Evolutionary conservation across 2,329 filamentous ascomycete species (phyloP).

Genomic region (Aspergillus cejpii): DNA sequence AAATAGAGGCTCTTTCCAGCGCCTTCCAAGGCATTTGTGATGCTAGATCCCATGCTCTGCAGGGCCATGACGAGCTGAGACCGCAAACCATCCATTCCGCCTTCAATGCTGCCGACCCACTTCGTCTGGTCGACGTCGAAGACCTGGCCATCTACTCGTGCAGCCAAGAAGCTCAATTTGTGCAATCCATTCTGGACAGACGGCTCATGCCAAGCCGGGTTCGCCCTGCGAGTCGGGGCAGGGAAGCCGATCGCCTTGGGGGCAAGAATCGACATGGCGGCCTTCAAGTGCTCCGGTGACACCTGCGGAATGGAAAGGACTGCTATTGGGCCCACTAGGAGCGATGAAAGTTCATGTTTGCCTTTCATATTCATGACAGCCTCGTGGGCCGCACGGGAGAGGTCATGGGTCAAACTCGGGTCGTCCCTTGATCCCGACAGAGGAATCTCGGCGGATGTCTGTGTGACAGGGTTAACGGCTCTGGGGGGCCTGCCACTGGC

Average conservation of each 20-base stretch:
- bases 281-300: slow-evolving; percentile 74
- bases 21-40: slow-evolving; percentile 73
- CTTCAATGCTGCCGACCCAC: slow-evolving; percentile 70
- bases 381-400: slow-evolving; percentile 51
- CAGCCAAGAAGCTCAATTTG: slow-evolving; percentile 81
- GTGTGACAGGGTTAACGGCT: slow-evolving; percentile 25
- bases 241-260: slow-evolving; percentile 68
- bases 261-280: slow-evolving; percentile 69
- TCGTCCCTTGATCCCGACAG: slow-evolving; percentile 32
- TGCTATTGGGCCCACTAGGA: slow-evolving; percentile 76
- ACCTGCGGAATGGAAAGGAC: slow-evolving; percentile 74
- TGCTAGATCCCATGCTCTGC: slow-evolving; percentile 67
- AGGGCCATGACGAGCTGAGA: slow-evolving; percentile 75
- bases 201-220: slow-evolving; percentile 73
- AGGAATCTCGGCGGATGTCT: slow-evolving; percentile 28
- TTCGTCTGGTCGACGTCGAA: slow-evolving; percentile 68
- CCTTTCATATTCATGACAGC: slow-evolving; percentile 46
- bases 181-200: slow-evolving; percentile 72
- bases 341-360: slow-evolving; percentile 60
- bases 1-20: slow-evolving; percentile 77
- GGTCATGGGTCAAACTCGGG: slow-evolving; percentile 49
- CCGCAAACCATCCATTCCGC: slow-evolving; percentile 71
- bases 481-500: slow-evolving; percentile 18
- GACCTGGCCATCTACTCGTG: slow-evolving; percentile 75
- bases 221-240: slow-evolving; percentile 66